phyloP scores from a whole-genome alignment of 73 alveolate species.

The Symbiodinium natans region DNA sequence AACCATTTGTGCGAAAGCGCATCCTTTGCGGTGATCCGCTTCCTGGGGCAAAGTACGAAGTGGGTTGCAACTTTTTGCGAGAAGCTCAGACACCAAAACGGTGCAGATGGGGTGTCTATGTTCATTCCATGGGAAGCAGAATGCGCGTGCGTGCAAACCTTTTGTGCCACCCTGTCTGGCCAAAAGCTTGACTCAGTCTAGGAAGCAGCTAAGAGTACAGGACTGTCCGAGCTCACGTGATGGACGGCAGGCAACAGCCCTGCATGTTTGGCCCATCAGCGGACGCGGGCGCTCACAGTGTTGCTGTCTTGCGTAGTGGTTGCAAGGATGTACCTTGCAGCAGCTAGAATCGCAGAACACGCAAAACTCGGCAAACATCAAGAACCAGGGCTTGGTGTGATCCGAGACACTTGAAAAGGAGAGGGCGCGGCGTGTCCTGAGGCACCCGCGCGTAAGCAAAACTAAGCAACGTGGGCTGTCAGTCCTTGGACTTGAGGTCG shows the following conservation, averaged over 20 bases:
- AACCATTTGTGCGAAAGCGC: conserved; percentile 73
- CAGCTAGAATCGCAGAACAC: not conserved
- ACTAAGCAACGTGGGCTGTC: not conserved
- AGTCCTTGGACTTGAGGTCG: conserved; percentile 75
- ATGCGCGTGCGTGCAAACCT: no score
- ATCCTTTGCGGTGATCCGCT: conserved; percentile 25
- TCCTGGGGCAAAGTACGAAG: conserved; percentile 10
- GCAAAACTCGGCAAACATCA: no score
- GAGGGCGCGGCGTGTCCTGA: conserved; percentile 80
- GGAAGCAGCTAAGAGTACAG: no score
- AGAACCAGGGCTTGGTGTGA: no score
- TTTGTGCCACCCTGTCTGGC: no score
- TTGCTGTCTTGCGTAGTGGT: conserved; percentile 63
- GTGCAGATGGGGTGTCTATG: no score
- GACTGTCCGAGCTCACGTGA: no score
- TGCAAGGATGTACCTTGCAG: conserved; percentile 67
- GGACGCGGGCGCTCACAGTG: conserved; percentile 29
- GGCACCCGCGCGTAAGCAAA: not conserved
- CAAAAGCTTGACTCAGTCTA: no score
- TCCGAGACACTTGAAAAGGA: conserved; percentile 64
- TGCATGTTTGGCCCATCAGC: not conserved
- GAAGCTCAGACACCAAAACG: no score
- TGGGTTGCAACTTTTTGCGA: no score
- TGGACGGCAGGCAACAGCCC: no score
- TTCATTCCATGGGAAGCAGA: no score